Evolutionary conservation across 2,329 filamentous ascomycete genomes (phyloP), one percentile per base, ranked within the genome.

Genomic region (Stemphylium lycopersici): DNA sequence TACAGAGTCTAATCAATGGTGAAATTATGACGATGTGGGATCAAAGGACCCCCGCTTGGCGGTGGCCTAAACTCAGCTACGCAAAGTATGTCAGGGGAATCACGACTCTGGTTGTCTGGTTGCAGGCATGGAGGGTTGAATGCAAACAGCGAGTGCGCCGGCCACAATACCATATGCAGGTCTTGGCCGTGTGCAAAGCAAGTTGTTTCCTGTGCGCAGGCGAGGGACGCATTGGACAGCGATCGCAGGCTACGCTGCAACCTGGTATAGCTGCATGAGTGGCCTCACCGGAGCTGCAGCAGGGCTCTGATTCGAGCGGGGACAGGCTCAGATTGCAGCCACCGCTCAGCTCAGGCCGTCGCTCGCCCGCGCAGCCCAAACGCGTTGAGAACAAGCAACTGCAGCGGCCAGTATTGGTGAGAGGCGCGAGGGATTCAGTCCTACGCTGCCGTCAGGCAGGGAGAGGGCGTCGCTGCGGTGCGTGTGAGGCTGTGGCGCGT

Each of bases 261-360:
- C 64, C 65, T 62, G 65, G 65, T 65, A 68, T 71, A 71, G 69
- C 69, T 73, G 71, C 69, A 73, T 71, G 67, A 63, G 69, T 65
- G 72, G 71, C 65, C 68, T 72, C 66, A 68, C 69, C 68, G 65
- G 68, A 64, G 60, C 36, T 42, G 52, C 55, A 54, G 44, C 55
- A 53, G 50, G 38, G 39, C 52, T 52, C 57, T 67, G 64, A 71
- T 71, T 72, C 61, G 69, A 66, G 68, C 67, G 65, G 63, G 58
- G 56, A 34, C 47, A 65, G 55, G 67, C 63, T 62, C 66, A 45
- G 18, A 53, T 43, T 48, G 56, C 49, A 45, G 46, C 47, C 52
- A 51, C 52, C 45, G 58, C 57, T 56, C 58, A 62, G 61, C 58
- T 59, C 51, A 55, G 50, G 43, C 50, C 42, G 46, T 41, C 22